Conservation (phyloP, 352 stramenopile genomes). For the Pythium utonaiense region DNA sequence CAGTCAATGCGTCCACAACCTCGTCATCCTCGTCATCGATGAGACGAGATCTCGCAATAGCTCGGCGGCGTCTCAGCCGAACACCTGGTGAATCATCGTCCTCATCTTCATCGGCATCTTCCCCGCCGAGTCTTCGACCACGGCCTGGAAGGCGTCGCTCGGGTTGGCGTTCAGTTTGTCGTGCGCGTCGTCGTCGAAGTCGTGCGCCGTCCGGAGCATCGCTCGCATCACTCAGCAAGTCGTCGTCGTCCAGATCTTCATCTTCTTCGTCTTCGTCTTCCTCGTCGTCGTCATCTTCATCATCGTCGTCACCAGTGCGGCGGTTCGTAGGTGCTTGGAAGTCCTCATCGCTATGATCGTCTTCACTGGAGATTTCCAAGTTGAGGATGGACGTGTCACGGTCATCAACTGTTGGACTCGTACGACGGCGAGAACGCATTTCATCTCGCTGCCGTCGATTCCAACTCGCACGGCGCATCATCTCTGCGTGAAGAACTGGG, state of each 20-base stretch:
- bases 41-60: conserved; percentile 14
- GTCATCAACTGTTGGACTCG: conserved; percentile 54
- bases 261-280: conserved; percentile 14
- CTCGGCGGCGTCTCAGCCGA: conserved; percentile 3
- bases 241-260: conserved; percentile 30
- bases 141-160: neutral
- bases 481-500: conserved; percentile 65
- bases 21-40: conserved; percentile 55
- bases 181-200: conserved; percentile 24
- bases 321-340: conserved; percentile 37
- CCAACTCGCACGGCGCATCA: conserved; percentile 38
- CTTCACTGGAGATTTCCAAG: conserved; percentile 83
- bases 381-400: conserved; percentile 82
- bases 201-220: conserved; percentile 19
- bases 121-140: conserved; percentile 11
- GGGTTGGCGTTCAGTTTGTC: conserved; percentile 7
- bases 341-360: conserved; percentile 84
- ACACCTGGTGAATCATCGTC: conserved; percentile 28
- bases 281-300: conserved; percentile 18
- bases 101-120: conserved; percentile 39
- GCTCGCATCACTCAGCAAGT: conserved; percentile 20
- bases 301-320: conserved; percentile 4
- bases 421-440: conserved; percentile 28
- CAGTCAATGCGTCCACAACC: conserved; percentile 47
- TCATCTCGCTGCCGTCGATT: conserved; percentile 25